Evolutionary conservation across 495 filamentous ascomycete species (phyloP), one percentile per base, ranked within the genome.

Genomic region (Aspergillus nidulans): DNA sequence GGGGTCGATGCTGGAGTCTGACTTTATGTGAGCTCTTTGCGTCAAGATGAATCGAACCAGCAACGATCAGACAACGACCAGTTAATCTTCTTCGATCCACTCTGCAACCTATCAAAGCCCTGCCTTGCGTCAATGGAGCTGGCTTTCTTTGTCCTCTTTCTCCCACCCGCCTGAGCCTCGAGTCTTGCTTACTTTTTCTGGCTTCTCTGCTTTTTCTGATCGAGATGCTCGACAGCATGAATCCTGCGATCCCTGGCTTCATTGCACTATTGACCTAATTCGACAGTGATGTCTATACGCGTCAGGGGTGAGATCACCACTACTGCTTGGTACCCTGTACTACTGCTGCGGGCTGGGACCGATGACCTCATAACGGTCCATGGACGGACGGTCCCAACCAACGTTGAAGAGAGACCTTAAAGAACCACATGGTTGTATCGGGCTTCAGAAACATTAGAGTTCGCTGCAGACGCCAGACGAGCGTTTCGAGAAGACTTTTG

Each of bases 301-400:
- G 30, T 34, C 9, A 34, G 9, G 9, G 9, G 30, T 54, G 52
- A 54, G 52, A 54, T 54, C 52, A 54, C 52, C 52, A 54, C 52
- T 54, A 42, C 30, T 6, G 30, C 30, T 6, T 7, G 30, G 30
- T 34, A n/a, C n/a, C n/a, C n/a, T n/a, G n/a, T n/a, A 12, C 9
- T 34, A 34, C 30, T 34, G 26, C 4, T 28, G 26, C 26, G 9
- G 26, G 30, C 30, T 34, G 30, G 30, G 30, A 19, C 20, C 36
- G 12, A 36, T 51, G 46, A 49, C 46, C 38, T 49, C 46, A 49
- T 49, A 49, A 16, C 26, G 30, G 9, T 12, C 15, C 26, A 28
- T 28, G 30, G 10, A 34, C 30, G 30, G 9, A 34, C 30, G 10
- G 4, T 34, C n/a, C n/a, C 8, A 34, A 34, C 30, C 30, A 34